Percentiles rank a stretch among this genome's conserved stretches.
Evolutionary conservation across 1,139 yeast genomes (phyloP).

Genomic region (Torulaspora globosa): DNA sequence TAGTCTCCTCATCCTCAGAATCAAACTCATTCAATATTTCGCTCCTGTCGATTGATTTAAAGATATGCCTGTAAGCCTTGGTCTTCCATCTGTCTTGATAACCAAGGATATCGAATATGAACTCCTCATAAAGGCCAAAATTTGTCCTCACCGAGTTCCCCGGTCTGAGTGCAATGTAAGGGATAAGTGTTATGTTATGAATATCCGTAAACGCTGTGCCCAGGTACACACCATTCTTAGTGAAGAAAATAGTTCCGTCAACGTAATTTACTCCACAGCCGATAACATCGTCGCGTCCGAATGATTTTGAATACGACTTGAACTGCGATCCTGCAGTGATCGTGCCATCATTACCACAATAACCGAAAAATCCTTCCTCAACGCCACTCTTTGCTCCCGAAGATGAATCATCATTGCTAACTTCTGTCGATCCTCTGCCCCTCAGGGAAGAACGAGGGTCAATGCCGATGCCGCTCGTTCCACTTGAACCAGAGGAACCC

Average conservation of each 20-base stretch:
- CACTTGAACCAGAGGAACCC: constrained; percentile 7
- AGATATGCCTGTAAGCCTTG: constrained; percentile 32
- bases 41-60: constrained; percentile 21
- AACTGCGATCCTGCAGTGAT: constrained; percentile 40
- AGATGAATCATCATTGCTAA: constrained; percentile 29
- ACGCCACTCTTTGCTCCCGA: constrained; percentile 41
- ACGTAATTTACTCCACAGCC: constrained; percentile 83
- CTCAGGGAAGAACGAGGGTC: constrained; percentile 17
- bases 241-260: constrained; percentile 61
- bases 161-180: constrained; percentile 49
- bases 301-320: constrained; percentile 44
- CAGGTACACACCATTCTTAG: constrained; percentile 71
- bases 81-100: constrained; percentile 51
- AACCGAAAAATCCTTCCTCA: constrained; percentile 52
- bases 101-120: constrained; percentile 65
- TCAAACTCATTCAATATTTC: constrained; percentile 17
- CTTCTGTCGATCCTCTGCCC: constrained; percentile 13
- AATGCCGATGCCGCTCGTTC: constrained; percentile 13
- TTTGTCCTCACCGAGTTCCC: constrained; percentile 58
- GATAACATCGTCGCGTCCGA: constrained; percentile 57
- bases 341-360: constrained; percentile 55
- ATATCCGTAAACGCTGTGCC: constrained; percentile 51
- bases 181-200: constrained; percentile 40
- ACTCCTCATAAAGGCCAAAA: constrained; percentile 59
- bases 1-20: constrained; percentile 14